Conservation (phyloP, 2,329 filamentous ascomycete genomes). For the Didymella glomerata region DNA sequence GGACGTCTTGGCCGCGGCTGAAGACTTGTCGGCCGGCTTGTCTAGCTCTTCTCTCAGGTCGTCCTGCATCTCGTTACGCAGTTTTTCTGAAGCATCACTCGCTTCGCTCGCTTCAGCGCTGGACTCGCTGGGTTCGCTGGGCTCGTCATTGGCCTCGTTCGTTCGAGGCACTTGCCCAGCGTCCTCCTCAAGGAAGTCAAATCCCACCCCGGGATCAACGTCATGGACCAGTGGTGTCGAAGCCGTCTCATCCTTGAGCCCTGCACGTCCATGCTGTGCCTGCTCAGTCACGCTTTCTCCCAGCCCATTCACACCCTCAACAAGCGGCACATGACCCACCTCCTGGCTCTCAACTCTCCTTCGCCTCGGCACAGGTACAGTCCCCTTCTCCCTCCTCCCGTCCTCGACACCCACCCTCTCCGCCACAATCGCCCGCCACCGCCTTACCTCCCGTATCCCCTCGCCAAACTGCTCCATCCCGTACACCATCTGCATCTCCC, state of each 20-base stretch:
- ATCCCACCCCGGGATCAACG: neutral
- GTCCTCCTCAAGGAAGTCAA: conserved; percentile 1
- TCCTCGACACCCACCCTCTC: conserved; percentile 38
- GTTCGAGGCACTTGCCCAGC: neutral
- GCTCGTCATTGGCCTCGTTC: neutral
- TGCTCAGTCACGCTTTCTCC: neutral
- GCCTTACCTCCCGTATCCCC: conserved; percentile 39
- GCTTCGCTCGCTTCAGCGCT: neutral
- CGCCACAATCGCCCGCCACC: conserved; percentile 48
- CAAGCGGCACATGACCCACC: conserved; percentile 11
- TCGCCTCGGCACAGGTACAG: conserved; percentile 10
- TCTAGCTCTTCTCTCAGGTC: conserved; percentile 1
- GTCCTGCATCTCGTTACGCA: neutral
- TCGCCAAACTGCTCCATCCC: conserved; percentile 48
- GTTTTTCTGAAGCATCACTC: neutral
- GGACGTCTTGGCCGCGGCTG: conserved; percentile 8
- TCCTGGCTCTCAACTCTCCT: neutral
- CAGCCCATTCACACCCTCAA: conserved; percentile 5
- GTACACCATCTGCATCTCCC: conserved; percentile 42
- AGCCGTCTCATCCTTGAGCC: neutral
- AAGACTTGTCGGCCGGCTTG: neutral
- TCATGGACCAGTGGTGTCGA: neutral
- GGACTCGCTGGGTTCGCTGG: neutral
- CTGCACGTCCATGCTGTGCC: neutral
- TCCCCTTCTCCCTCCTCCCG: conserved; percentile 12